Conservation (phyloP, 2,329 filamentous ascomycete species). For the Monosporascus sp. region DNA sequence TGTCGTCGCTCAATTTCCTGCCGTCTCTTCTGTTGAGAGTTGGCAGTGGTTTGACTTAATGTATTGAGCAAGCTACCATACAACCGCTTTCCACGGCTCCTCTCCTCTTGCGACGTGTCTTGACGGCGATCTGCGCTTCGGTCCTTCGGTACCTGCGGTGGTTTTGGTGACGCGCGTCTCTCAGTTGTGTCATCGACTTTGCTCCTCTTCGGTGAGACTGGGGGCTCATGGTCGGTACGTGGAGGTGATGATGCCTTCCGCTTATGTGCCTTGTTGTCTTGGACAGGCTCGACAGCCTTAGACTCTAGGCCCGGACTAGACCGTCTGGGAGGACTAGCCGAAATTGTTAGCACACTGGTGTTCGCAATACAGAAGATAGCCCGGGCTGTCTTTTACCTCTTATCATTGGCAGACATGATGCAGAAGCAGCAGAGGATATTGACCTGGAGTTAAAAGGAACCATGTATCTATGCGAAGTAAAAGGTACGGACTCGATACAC, state of each 20-base stretch:
- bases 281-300: conserved; percentile 8
- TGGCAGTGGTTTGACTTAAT: conserved; percentile 65
- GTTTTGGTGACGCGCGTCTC: conserved; percentile 6
- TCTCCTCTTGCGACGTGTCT: conserved; percentile 60
- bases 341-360: neutral
- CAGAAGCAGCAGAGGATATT: neutral
- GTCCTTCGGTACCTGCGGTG: conserved; percentile 7
- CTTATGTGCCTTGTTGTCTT: conserved; percentile 20
- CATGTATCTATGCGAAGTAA: no score
- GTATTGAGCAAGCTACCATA: conserved; percentile 79
- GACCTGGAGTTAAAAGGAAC: neutral
- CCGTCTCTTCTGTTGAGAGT: conserved; percentile 61
- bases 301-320: conserved; percentile 7
- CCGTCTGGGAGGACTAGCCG: conserved; percentile 8
- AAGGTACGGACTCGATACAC: no score
- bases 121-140: conserved; percentile 29
- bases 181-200: conserved; percentile 12
- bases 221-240: conserved; percentile 10
- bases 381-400: neutral
- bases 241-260: conserved; percentile 24
- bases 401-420: neutral
- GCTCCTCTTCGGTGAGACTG: conserved; percentile 21
- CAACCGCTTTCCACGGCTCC: conserved; percentile 75
- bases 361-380: neutral
- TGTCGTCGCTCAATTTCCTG: conserved; percentile 79